Evolutionary conservation across 2,329 filamentous ascomycete genomes (phyloP), one percentile per base, ranked within the genome.

Genomic region (Fusarium sp.): DNA sequence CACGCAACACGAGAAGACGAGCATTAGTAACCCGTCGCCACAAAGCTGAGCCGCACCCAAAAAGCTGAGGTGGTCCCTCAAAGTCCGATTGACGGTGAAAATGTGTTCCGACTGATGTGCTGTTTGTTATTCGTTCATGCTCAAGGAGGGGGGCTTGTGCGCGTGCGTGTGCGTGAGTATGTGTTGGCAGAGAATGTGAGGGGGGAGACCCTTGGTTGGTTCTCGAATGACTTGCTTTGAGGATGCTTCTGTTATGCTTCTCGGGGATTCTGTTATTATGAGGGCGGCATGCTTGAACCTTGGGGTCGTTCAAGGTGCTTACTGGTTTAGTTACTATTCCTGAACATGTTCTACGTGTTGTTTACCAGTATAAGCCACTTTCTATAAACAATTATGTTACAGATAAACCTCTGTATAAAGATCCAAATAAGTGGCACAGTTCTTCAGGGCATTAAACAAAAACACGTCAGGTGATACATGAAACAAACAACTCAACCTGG

Each of bases 1-100:
- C 42, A 27, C 42, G 22, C 22, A 70, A 66, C 60, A 69, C 64
- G 64, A 67, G 49, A 67, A 55, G 64, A 62, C 36, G 31, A 29
- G 29, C 64, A 44, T 62, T 49, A 63, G 51, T 24, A 44, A 36
- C 33, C 31, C 31, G 31, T 62, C 40, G 55, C 57, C 51, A 36
- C 51, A 22, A 24, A 27, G 20, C 22, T 51, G 64, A 61, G 62
- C 38, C 20, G n/a, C 62, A 42, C 42, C 4, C 29, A 31, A 22
- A 29, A 62, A 55, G 24, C 27, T 24, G 24, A 20, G 49, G 46
- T 31, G 46, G 17, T 20, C 46, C 27, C 46, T 49, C 44, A 20
- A 44, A 11, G 40, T 31, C 35, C 11, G 24, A 31, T n/a, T 51
- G 17, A 51, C 17, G 27, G 46, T 31, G 38, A 11, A 40, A 40